These are phyloP conservation scores for Syncephalastrum monosporum DNA, from an alignment of 371 early-diverging fungal species.

Conservation along the genomic window DNA sequence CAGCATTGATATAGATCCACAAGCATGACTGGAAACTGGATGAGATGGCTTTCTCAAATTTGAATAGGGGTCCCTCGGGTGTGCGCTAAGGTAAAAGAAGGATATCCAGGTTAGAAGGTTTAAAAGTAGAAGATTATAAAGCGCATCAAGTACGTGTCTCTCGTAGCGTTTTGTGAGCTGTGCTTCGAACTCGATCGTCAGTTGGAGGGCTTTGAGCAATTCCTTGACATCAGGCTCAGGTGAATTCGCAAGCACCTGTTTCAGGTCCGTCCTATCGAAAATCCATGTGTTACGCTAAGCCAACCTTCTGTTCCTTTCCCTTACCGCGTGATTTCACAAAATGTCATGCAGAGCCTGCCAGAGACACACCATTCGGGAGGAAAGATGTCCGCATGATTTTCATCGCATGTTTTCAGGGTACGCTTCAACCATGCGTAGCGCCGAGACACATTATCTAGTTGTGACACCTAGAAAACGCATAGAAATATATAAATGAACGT, in stretches of 20 bases:
- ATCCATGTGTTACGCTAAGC: too few species aligned
- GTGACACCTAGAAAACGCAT: conserved; percentile 55
- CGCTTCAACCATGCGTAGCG: conserved; percentile 95
- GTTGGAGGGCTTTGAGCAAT: conserved; percentile 72
- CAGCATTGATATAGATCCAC: conserved; percentile 77
- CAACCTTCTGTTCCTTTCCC: background rate
- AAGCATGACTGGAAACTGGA: conserved; percentile 85
- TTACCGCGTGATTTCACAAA: conserved; percentile 81
- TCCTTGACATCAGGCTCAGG: conserved; percentile 65
- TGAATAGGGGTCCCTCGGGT: conserved; percentile 10
- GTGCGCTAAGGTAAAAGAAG: background rate
- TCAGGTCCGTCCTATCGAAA: conserved; percentile 44
- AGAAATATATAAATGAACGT: background rate
- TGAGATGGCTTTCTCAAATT: conserved; percentile 80
- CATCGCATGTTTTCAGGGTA: conserved; percentile 79
- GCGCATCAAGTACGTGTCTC: conserved; percentile 32
- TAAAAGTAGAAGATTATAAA: background rate
- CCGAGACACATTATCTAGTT: conserved; percentile 81
- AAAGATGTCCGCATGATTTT: conserved; percentile 81
- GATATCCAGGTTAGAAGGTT: background rate
- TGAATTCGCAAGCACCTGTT: conserved; percentile 46
- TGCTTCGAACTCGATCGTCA: conserved; percentile 88
- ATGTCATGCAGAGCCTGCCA: conserved; percentile 68
- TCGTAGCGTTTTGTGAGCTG: conserved; percentile 76
- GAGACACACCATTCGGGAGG: conserved; percentile 80